Evolutionary conservation across 306 rosid species (phyloP).

Genomic region (Casuarina equisetifolia): DNA sequence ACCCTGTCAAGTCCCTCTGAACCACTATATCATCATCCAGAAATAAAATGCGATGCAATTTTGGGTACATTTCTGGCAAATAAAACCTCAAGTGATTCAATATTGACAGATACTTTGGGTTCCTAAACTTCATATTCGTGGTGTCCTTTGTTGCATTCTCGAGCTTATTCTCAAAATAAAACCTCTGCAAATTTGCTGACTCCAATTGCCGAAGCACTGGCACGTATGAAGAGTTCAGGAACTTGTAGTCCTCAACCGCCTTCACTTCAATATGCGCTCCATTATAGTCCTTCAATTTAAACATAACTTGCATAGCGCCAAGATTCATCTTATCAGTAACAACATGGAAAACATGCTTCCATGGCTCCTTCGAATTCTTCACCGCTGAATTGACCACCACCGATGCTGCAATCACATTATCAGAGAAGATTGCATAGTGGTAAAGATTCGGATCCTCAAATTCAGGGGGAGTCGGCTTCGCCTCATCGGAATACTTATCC

Average conservation of each 20-base stretch:
- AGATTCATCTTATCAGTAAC: slow-evolving; percentile 92
- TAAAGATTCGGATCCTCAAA: slow-evolving; percentile 73
- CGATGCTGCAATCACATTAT: slow-evolving; percentile 77
- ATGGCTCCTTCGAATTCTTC: slow-evolving; percentile 75
- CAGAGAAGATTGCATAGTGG: slow-evolving; percentile 81
- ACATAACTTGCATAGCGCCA: slow-evolving; percentile 93
- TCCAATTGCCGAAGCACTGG: slow-evolving; percentile 79
- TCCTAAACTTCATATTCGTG: slow-evolving; percentile 85
- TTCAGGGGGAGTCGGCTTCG: slow-evolving; percentile 55
- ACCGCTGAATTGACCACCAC: slow-evolving; percentile 84
- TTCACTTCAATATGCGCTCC: slow-evolving; percentile 77
- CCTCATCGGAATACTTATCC: slow-evolving; percentile 57
- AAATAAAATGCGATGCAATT: slow-evolving; percentile 67
- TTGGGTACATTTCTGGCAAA: slow-evolving; percentile 86
- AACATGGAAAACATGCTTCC: slow-evolving; percentile 88
- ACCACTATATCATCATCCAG: slow-evolving; percentile 86
- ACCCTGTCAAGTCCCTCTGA: slow-evolving; percentile 78
- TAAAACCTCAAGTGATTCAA: slow-evolving; percentile 83
- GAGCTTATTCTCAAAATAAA: slow-evolving; percentile 81
- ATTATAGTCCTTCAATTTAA: slow-evolving; percentile 65
- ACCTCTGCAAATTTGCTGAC: slow-evolving; percentile 64
- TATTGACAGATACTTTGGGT: slow-evolving; percentile 77
- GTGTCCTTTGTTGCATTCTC: slow-evolving; percentile 89
- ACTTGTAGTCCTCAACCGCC: slow-evolving; percentile 87
- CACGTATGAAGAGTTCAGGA: slow-evolving; percentile 74